Evolutionary conservation across 1,284 basidiomycete genomes (phyloP).

Genomic region (Papiliotrema terrestris): DNA sequence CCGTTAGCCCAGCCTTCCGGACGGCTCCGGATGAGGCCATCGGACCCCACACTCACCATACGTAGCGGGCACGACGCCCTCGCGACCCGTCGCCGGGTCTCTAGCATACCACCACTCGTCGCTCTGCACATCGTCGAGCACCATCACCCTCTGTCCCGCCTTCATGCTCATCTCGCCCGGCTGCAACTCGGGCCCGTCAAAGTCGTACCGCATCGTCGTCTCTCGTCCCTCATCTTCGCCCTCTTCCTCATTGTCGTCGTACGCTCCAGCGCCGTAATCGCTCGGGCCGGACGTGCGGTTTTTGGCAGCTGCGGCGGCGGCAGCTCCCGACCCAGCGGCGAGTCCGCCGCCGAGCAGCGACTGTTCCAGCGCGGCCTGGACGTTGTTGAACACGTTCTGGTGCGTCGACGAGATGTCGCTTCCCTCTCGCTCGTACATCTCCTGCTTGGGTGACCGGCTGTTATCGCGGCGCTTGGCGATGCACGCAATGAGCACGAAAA

Average conservation of each 20-base stretch:
- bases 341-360: slow-evolving; percentile 39
- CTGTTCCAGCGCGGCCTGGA: slow-evolving; percentile 69
- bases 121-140: slow-evolving; percentile 41
- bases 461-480: slow-evolving; percentile 55
- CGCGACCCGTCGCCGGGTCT: slow-evolving; percentile 68
- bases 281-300: slow-evolving; percentile 1
- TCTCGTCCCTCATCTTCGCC: slow-evolving; percentile 51
- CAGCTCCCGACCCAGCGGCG: slow-evolving; percentile 60
- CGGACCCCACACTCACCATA: slow-evolving; percentile 56
- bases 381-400: slow-evolving; percentile 75
- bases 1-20: not conserved
- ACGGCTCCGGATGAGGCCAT: not conserved
- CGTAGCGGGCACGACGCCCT: slow-evolving; percentile 83
- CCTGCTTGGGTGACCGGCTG: slow-evolving; percentile 26
- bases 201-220: slow-evolving; percentile 45
- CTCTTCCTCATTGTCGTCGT: slow-evolving; percentile 56
- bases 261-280: slow-evolving; percentile 46
- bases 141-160: slow-evolving; percentile 40
- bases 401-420: slow-evolving; percentile 54
- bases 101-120: slow-evolving; percentile 87
- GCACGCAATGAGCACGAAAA: slow-evolving; percentile 77
- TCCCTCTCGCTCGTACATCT: slow-evolving; percentile 61
- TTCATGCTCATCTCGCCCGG: slow-evolving; percentile 44
- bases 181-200: slow-evolving; percentile 37
- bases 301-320: slow-evolving; percentile 34